phyloP scores from a whole-genome alignment of 148 eudicot species.

The Hydrangea macrophylla region DNA sequence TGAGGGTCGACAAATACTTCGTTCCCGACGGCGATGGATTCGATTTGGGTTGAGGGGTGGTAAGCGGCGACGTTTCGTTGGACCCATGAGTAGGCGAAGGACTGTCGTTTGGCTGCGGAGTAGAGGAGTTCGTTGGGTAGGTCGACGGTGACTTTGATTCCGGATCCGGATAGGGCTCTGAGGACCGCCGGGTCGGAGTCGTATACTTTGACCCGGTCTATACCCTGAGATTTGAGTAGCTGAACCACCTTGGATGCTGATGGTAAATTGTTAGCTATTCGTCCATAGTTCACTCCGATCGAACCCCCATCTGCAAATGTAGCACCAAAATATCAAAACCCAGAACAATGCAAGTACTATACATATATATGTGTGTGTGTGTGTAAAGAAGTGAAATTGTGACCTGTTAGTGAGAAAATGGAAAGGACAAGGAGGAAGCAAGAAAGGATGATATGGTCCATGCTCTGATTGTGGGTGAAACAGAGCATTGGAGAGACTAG shows the following conservation, averaged over 20 bases:
- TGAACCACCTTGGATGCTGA: conserved; percentile 56
- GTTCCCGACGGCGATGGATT: conserved; percentile 78
- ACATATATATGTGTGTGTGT: background rate
- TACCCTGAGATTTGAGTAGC: conserved; percentile 53
- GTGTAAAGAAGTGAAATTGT: background rate
- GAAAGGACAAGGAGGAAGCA: conserved; percentile 17
- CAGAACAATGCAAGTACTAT: background rate
- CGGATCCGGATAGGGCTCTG: conserved; percentile 47
- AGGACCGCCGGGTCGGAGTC: conserved; percentile 85
- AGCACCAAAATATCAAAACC: background rate
- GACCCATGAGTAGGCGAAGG: conserved; percentile 67
- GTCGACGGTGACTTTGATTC: conserved; percentile 60
- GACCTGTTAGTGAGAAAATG: conserved; percentile 28
- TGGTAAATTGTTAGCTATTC: conserved; percentile 80
- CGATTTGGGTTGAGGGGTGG: conserved; percentile 65
- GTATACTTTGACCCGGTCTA: conserved; percentile 70
- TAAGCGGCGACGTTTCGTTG: conserved; percentile 51
- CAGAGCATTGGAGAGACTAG: conserved; percentile 1
- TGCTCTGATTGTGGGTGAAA: conserved; percentile 9
- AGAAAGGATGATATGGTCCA: conserved; percentile 3
- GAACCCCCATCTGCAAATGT: conserved; percentile 54
- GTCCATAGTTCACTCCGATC: conserved; percentile 86
- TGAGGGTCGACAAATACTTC: conserved; percentile 80
- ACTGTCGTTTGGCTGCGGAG: conserved; percentile 44
- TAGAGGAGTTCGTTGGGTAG: conserved; percentile 78